Evolutionary conservation across 257 asterid genomes (phyloP), one percentile per base, ranked within the genome.

Genomic region (Solanum clarkiae): DNA sequence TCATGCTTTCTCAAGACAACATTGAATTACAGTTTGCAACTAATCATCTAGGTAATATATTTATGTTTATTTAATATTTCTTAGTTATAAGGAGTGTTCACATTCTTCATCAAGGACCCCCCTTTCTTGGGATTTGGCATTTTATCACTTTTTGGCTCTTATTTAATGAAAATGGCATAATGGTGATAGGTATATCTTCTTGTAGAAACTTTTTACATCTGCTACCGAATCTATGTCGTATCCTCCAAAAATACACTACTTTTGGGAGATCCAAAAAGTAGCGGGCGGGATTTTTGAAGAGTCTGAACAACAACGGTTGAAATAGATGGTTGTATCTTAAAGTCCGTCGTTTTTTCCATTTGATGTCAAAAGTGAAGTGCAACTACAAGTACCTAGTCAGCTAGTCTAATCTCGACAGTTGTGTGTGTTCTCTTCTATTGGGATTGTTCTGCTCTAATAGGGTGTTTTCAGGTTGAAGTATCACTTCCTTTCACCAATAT

Each of bases 11-110:
- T 1, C 90, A 88, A 81, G 97, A 94, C 87, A 91, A 91, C 86
- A 89, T 93, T 84, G 98, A 94, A 70, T 74, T 92, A 93, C 98
- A 94, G 82, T 94, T 94, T 86, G 97, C 98, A 4, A 94, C 98
- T 63, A 94, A 94, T 68, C 98, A 94, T 87, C 63, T 94, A 63
- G 95, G 98, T 93, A 85, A 22, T 3, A 18, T 51, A 20, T 47
- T 65, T 20, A 16, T 26, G 12, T 66, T 68, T 66, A 40, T n/a
- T 66, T 47, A 49, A 53, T 17, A 24, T 26, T 53, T 79, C 29
- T 12, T 79, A 26, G 65, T 79, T 26, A 49, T 13, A 4, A 14
- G 44, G 82, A 8, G 17, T 26, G 22, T 77, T 9, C 83, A 9
- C 83, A 16, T 79, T 51, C 80, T 72, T 26, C 65, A 15, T 26